Conservation (phyloP, 345 rosid species). For the Kandelia obovata region DNA sequence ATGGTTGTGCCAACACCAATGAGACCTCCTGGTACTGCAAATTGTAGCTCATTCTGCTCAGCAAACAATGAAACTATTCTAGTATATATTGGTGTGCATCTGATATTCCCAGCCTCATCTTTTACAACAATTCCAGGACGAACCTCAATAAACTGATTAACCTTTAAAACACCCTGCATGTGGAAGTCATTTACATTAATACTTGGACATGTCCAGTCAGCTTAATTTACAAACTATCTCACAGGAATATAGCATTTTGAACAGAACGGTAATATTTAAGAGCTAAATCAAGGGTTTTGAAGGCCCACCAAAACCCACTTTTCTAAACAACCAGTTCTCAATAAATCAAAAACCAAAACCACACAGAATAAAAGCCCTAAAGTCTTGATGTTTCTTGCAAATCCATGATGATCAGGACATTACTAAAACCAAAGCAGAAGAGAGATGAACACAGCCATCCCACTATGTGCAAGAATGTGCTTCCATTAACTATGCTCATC, state of each 20-base stretch:
- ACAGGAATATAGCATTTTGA: neutral
- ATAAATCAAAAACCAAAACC: neutral
- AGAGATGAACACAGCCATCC: no score
- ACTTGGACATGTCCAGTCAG: neutral
- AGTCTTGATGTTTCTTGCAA: no score
- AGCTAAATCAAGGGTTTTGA: neutral
- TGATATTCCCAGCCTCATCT: constrained; percentile 77
- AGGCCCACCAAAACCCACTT: neutral
- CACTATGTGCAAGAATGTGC: no score
- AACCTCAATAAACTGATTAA: constrained; percentile 78
- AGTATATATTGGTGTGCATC: constrained; percentile 90
- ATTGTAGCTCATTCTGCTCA: constrained; percentile 92
- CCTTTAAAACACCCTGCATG: constrained; percentile 87
- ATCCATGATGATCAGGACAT: no score
- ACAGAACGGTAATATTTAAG: neutral
- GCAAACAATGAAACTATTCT: constrained; percentile 80
- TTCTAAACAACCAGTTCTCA: neutral
- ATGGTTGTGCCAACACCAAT: constrained; percentile 97
- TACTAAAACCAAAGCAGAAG: no score
- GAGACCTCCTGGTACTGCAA: constrained; percentile 97
- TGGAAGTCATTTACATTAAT: neutral
- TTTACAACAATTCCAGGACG: constrained; percentile 87
- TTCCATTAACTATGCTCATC: no score
- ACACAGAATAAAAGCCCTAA: no score
- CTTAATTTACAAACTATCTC: neutral